A percentile compares a stretch with the other conserved stretches of the same genome.
These are phyloP conservation scores for Coemansia sp. DNA, from an alignment of 192 early-diverging fungal genomes.

Conservation along the genomic window DNA sequence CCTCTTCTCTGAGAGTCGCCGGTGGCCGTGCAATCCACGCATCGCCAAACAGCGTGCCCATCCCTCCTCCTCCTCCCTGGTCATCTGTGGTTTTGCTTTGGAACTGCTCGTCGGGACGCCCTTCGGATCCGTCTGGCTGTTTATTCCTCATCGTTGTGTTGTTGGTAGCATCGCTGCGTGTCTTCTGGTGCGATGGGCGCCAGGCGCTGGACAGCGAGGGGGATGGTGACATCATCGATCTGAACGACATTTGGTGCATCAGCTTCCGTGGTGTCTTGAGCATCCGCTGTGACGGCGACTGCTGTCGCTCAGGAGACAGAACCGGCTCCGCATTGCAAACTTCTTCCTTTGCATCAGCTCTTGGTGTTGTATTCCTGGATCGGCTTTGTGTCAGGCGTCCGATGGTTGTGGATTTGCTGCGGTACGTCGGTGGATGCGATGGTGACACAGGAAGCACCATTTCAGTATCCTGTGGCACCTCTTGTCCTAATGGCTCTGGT, in stretches of 20 bases:
- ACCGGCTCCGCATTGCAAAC: too few species aligned
- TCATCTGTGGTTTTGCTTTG: neutral
- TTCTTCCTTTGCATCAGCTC: neutral
- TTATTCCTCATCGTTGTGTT: too few species aligned
- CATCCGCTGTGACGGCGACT: neutral
- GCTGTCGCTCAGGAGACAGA: neutral
- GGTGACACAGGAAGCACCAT: too few species aligned
- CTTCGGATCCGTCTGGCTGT: too few species aligned
- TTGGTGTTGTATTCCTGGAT: neutral
- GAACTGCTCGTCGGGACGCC: neutral
- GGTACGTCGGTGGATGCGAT: neutral
- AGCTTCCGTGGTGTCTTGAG: slow-evolving; percentile 23
- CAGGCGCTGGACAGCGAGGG: neutral
- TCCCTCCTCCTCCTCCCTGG: slow-evolving; percentile 1
- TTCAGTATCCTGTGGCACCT: neutral
- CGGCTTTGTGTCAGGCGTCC: neutral
- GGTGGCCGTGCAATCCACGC: slow-evolving; percentile 32
- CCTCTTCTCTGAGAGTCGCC: neutral
- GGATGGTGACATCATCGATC: slow-evolving; percentile 16
- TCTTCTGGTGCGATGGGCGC: neutral
- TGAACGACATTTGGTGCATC: slow-evolving; percentile 31
- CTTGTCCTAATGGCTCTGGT: neutral
- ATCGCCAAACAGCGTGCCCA: slow-evolving; percentile 32
- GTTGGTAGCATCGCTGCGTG: neutral
- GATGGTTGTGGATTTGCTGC: neutral